Evolutionary conservation across 1,139 yeast genomes (phyloP), one percentile per base, ranked within the genome.

Genomic region (Blastobotrys illinoisensis): DNA sequence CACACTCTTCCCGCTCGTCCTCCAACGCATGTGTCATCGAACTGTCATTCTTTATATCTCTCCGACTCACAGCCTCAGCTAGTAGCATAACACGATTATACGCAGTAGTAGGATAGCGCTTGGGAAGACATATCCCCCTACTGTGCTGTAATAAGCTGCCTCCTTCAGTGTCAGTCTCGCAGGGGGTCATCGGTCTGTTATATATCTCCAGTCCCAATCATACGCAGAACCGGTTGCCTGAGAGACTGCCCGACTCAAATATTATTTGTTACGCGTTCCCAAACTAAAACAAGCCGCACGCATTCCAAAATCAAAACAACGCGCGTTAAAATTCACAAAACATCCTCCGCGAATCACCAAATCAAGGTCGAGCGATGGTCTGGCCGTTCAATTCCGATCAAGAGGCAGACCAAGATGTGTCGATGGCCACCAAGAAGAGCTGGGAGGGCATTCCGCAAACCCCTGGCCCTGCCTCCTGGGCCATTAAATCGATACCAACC

Each of bases 381-480:
- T 52, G 54, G 54, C 52, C 51, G 16, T 44, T 52, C 11, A 18
- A 44, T n/a, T 48, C 54, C n/a, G 20, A 24, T 16, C 46, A 21
- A 11, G 50, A 51, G 48, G 32, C 26, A 5, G 28, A 51, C 36
- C 44, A 44, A 32, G 54, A 52, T 26, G 49, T 52, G 36, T 48
- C 54, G 9, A 45, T 52, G 48, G 54, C 54, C 26, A 52, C 51
- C 9, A 44, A 28, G 28, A 47, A 52, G 24, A 44, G 51, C 20
- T 52, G 54, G 54, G 59, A 51, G 9, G 54, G 46, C 9, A 49
- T 61, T 5, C 64, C 64, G 9, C 60, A 54, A 11, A 62, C 64
- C 3, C 64, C 64, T 1, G 64, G 64, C 11, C 53, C 61, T 5
- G 59, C 56, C 20, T 43, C 55, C 2, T 62, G 64, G 63, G 62